phyloP scores from a whole-genome alignment of 495 filamentous ascomycete species.

The Pyrenula massariospora region DNA sequence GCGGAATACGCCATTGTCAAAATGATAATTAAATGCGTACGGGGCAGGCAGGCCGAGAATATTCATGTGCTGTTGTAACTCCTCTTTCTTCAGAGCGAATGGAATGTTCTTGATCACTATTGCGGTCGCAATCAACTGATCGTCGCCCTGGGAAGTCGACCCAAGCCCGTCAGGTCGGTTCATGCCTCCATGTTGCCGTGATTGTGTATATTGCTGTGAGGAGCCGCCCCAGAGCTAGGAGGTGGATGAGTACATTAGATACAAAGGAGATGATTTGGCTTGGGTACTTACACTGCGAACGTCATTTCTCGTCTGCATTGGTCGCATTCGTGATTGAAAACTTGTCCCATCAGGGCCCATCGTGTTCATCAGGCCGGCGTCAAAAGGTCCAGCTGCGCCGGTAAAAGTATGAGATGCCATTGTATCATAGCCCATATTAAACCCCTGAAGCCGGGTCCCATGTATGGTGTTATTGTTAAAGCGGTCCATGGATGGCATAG shows the following conservation, averaged over 20 bases:
- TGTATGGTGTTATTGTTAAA: constrained; percentile 38
- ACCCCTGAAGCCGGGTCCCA: constrained; percentile 3
- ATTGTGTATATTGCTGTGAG: constrained; percentile 43
- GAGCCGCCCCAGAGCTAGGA: constrained; percentile 2
- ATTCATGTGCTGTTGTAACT: constrained; percentile 84
- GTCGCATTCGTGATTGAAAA: neutral
- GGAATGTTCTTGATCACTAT: constrained; percentile 99
- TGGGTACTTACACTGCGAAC: constrained; percentile 34
- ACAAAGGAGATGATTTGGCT: constrained; percentile 1
- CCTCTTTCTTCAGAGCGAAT: constrained; percentile 95
- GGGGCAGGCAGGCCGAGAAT: constrained; percentile 82
- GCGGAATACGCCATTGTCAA: constrained; percentile 94
- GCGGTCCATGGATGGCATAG: constrained; percentile 44
- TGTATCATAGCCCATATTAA: constrained; percentile 34
- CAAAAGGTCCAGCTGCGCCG: constrained; percentile 16
- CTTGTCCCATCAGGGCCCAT: neutral
- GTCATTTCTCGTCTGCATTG: neutral
- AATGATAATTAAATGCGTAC: constrained; percentile 99
- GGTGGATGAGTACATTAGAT: constrained; percentile 5
- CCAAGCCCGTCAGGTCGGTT: constrained; percentile 41
- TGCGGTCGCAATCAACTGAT: constrained; percentile 91
- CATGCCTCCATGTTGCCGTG: constrained; percentile 42
- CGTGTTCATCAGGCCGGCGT: neutral
- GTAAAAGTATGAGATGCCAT: constrained; percentile 60
- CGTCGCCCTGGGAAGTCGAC: constrained; percentile 44